Percentiles rank a stretch among this genome's conserved stretches.
Conservation (phyloP, 305 asterid species). For the Nicotiana rustica region DNA sequence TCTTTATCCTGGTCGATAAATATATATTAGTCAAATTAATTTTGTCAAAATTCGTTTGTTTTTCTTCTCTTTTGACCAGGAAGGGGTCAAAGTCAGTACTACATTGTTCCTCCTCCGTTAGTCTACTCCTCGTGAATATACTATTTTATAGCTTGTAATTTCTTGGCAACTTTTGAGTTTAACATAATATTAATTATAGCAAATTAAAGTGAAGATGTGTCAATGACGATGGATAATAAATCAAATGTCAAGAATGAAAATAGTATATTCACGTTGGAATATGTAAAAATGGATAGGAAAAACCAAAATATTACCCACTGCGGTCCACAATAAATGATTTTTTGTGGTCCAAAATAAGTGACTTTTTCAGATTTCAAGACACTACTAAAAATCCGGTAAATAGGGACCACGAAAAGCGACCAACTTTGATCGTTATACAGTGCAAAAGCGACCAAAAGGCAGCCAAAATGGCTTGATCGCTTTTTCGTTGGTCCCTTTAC, state of each 20-base stretch:
- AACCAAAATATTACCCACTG: too few relatives aligned
- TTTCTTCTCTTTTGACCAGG: not conserved
- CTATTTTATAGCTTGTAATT: not conserved
- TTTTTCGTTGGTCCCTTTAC: too few relatives aligned
- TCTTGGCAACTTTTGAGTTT: not conserved
- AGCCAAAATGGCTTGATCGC: too few relatives aligned
- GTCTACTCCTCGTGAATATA: not conserved
- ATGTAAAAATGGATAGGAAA: too few relatives aligned
- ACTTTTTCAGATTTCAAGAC: too few relatives aligned
- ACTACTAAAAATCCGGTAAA: too few relatives aligned
- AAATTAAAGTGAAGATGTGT: not conserved
- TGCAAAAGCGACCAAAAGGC: too few relatives aligned
- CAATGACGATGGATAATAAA: not conserved
- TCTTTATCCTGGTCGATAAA: too few relatives aligned
- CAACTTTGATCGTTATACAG: too few relatives aligned
- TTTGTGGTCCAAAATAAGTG: too few relatives aligned
- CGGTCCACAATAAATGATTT: too few relatives aligned
- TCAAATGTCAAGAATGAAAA: slow-evolving; percentile 6
- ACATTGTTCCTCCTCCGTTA: not conserved
- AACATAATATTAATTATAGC: not conserved
- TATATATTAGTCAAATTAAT: not conserved
- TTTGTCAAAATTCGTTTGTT: not conserved
- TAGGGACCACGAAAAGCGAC: too few relatives aligned
- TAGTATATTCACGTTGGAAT: not conserved
- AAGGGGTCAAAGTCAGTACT: not conserved